Percentiles rank a stretch among this genome's conserved stretches.
Conservation (phyloP, 345 rosid genomes). For the Orychophragmus violaceus region DNA sequence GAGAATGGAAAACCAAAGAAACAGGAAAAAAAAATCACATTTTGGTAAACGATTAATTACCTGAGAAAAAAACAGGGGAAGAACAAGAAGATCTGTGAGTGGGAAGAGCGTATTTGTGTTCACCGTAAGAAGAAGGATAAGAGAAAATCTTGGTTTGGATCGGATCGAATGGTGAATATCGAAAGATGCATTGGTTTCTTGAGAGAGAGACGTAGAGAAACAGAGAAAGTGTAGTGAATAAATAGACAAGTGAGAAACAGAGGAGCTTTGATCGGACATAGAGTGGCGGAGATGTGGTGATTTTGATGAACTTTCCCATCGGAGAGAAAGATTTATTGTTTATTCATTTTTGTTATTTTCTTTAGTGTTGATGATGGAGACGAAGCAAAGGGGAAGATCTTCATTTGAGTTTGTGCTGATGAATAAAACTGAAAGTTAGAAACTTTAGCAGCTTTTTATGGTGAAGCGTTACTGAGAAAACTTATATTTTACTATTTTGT, state of each 20-base stretch:
- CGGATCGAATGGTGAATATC: conserved; percentile 72
- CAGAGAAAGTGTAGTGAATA: conserved; percentile 47
- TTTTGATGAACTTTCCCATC: conserved; percentile 27
- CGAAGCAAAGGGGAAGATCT: no score
- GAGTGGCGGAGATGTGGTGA: conserved; percentile 36
- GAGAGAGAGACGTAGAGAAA: conserved; percentile 46
- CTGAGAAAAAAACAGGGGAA: conserved; percentile 51
- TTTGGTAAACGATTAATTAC: background rate
- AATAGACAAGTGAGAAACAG: conserved; percentile 72
- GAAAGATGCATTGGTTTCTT: conserved; percentile 56
- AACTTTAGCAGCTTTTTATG: conserved; percentile 23
- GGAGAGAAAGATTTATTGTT: background rate
- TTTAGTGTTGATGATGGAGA: background rate
- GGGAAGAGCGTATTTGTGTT: conserved; percentile 77
- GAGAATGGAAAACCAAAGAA: no score
- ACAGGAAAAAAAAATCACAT: no score
- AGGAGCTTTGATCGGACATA: conserved; percentile 68
- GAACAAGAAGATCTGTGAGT: conserved; percentile 64
- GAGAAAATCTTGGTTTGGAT: conserved; percentile 58
- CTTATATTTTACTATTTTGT: background rate
- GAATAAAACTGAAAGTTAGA: conserved; percentile 9
- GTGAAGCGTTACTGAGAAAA: conserved; percentile 6
- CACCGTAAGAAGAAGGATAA: conserved; percentile 72
- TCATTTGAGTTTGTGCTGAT: conserved; percentile 23
- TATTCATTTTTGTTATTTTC: background rate